Evolutionary conservation across 495 filamentous ascomycete species (phyloP), one percentile per base, ranked within the genome.

Genomic region (Paragyromitra xinjiangensis): DNA sequence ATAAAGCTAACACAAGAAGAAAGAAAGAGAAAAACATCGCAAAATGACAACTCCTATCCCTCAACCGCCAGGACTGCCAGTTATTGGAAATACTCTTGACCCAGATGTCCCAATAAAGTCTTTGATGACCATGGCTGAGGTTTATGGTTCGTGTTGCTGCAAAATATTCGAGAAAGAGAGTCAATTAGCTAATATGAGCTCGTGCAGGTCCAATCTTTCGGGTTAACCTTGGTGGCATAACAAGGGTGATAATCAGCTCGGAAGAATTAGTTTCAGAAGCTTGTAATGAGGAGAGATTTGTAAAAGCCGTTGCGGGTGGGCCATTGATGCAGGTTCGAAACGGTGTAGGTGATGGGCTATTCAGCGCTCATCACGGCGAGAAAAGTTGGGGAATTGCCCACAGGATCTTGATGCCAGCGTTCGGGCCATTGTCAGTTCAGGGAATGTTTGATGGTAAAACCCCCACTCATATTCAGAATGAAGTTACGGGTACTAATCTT

Each of bases 381-480:
- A 85, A 88, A 63, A 90, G 89, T 69, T 94, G 92, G 92, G 88
- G 84, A 0, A 85, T 91, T 51, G 92, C 92, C 12, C 92, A 94
- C 80, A 85, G 92, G n/a, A 87, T 92, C 62, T 58, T 88, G 56
- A 85, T 88, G 83, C 91, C 91, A 3, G 91, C 89, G 3, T 93
- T 95, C 82, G 92, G 92, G 0, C 92, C 92, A 2, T 77, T 92
- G 40, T 85, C 88, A 8, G 91, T 95, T 78, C 87, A 88, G 75
- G 84, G 82, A 63, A 94, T 93, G 92, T 93, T 91, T 77, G 84
- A 87, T 70, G 78, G 78, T 80, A 68, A 51, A 29, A 12, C 22
- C 14, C 40, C 34, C 40, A 12, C 29, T 40, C 42, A 12, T 53
- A 14, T 62, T 40, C 40, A 8, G 14, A 22, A 11, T 63, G 53